Conservation (phyloP, 2,329 filamentous ascomycete species). For the Verticillium isaacii region DNA sequence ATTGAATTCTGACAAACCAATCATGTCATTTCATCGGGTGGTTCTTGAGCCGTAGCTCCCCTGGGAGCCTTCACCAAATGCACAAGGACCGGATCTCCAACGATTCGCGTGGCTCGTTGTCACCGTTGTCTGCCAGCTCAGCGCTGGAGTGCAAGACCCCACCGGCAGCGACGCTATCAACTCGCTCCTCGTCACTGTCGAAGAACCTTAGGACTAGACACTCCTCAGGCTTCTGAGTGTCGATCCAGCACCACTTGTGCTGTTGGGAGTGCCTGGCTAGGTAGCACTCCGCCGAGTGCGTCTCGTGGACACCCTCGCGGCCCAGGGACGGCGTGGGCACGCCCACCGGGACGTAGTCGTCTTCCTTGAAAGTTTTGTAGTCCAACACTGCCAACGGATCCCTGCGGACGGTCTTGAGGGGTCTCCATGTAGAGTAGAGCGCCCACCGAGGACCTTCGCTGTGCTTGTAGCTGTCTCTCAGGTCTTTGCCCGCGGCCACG, state of each 20-base stretch:
- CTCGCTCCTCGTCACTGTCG: background rate
- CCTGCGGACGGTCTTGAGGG: constrained; percentile 3
- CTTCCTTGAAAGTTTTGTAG: background rate
- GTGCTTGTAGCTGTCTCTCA: constrained; percentile 7
- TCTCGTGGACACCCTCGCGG: background rate
- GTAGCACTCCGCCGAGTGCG: background rate
- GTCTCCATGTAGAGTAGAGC: constrained; percentile 15
- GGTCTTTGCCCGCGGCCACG: background rate
- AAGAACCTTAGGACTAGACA: background rate
- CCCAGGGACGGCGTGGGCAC: background rate
- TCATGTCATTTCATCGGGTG: background rate
- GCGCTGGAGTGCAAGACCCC: background rate
- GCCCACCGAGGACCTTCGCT: constrained; percentile 12
- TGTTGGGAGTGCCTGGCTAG: background rate
- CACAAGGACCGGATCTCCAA: background rate
- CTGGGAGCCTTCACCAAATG: background rate
- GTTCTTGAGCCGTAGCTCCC: background rate
- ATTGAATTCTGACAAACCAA: background rate
- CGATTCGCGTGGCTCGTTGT: background rate
- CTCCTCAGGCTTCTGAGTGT: background rate
- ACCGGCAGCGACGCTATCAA: background rate
- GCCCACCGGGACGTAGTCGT: background rate
- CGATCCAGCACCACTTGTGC: background rate
- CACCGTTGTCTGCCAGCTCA: background rate
- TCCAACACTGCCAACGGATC: background rate